Evolutionary conservation across 768 basidiomycete genomes (phyloP).

Genomic region (Symmetrospora coprosmae): DNA sequence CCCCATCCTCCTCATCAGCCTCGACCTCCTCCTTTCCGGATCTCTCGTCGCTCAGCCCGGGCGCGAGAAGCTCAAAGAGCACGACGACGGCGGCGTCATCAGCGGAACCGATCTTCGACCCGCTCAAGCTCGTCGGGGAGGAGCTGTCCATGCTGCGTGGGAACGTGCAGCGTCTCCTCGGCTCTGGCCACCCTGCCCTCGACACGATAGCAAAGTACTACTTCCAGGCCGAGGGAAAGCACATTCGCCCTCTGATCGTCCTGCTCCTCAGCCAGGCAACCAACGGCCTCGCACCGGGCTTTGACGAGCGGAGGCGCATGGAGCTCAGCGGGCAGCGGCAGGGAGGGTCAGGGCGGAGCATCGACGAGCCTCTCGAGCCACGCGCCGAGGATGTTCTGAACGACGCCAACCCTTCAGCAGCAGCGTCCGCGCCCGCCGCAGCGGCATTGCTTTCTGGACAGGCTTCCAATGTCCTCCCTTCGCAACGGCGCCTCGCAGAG

Average conservation of each 20-base stretch:
- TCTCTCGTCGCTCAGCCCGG: too few relatives aligned
- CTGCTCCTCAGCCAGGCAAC: conserved; percentile 82
- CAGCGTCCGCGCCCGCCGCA: conserved; percentile 28
- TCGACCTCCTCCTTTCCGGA: conserved; percentile 2
- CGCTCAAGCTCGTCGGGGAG: conserved; percentile 53
- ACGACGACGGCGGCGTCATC: conserved; percentile 5
- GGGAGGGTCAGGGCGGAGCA: conserved; percentile 47
- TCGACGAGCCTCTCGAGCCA: conserved; percentile 58
- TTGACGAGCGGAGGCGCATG: conserved; percentile 38
- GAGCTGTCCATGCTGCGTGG: conserved; percentile 60
- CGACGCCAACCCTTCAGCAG: conserved; percentile 33
- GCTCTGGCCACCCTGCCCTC: conserved; percentile 74
- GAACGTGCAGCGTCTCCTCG: conserved; percentile 61
- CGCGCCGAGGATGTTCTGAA: conserved; percentile 15
- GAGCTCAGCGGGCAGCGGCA: conserved; percentile 32
- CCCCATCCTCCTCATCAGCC: neutral
- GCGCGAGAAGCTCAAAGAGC: neutral
- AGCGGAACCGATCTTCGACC: conserved; percentile 45
- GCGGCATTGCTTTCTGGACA: conserved; percentile 25
- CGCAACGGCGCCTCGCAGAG: conserved; percentile 81
- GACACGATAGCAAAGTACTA: conserved; percentile 81
- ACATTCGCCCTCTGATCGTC: conserved; percentile 75
- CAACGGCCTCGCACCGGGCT: conserved; percentile 65
- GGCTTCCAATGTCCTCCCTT: conserved; percentile 51
- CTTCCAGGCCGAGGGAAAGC: conserved; percentile 67